Percentiles rank a stretch among this genome's conserved stretches.
phyloP scores from a whole-genome alignment of 148 eudicot genomes.

The Linanthus parryae region DNA sequence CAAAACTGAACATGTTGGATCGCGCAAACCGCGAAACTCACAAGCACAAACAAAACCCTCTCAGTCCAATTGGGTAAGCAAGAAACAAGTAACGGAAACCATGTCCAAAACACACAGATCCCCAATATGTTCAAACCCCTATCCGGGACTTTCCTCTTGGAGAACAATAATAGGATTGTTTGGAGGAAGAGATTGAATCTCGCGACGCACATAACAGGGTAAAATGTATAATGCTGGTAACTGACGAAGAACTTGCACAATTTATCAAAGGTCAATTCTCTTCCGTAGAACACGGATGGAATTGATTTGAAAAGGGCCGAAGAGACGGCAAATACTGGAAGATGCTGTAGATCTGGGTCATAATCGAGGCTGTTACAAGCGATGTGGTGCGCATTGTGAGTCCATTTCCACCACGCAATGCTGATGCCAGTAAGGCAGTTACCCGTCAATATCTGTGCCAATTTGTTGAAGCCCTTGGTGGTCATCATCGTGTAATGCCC shows the following conservation, averaged over 20 bases:
- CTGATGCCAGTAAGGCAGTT: constrained; percentile 11
- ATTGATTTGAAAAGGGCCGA: neutral
- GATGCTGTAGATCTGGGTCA: constrained; percentile 9
- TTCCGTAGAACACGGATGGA: neutral
- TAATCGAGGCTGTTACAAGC: constrained; percentile 11
- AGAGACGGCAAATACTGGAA: constrained; percentile 7
- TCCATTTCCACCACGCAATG: constrained; percentile 14
- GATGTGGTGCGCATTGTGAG: constrained; percentile 11
- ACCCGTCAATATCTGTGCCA: constrained; percentile 1
- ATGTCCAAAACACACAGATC: constrained; percentile 6
- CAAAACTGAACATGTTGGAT: constrained; percentile 6
- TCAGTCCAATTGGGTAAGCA: constrained; percentile 9
- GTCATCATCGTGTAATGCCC: constrained; percentile 9
- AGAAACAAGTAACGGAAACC: constrained; percentile 7
- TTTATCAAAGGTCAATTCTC: constrained; percentile 2
- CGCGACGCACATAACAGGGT: constrained; percentile 3
- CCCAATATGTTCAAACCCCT: constrained; percentile 5
- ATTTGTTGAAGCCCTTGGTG: neutral
- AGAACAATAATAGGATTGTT: constrained; percentile 2
- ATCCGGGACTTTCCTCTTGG: constrained; percentile 9
- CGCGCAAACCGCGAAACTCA: neutral
- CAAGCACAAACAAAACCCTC: constrained; percentile 7
- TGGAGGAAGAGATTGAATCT: constrained; percentile 4
- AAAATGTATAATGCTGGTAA: constrained; percentile 8
- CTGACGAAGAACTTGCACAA: constrained; percentile 1